phyloP scores from a whole-genome alignment of 1,284 basidiomycete species.

The Boletus holoroseus region DNA sequence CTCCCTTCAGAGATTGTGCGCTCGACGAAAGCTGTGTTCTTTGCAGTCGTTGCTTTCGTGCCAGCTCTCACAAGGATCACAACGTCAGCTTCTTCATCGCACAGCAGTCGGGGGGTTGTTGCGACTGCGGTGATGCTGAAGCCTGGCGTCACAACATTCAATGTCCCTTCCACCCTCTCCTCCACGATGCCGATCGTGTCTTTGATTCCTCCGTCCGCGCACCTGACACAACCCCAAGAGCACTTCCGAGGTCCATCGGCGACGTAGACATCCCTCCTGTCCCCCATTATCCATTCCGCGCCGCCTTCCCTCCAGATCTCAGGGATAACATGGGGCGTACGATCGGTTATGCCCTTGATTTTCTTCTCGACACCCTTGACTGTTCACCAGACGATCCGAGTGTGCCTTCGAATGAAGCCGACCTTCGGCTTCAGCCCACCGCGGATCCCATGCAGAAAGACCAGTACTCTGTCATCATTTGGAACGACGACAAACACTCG shows the following conservation, averaged over 20 bases:
- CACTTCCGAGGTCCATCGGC: conserved; percentile 30
- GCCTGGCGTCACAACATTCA: conserved; percentile 69
- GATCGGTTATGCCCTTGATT: conserved; percentile 76
- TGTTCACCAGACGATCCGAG: conserved; percentile 76
- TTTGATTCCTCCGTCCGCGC: conserved; percentile 13
- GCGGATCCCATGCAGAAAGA: conserved; percentile 73
- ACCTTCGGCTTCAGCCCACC: conserved; percentile 66
- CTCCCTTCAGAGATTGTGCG: conserved; percentile 69
- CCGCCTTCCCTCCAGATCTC: conserved; percentile 56
- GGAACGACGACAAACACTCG: conserved; percentile 98
- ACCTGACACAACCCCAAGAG: conserved; percentile 34
- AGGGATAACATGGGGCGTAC: conserved; percentile 69
- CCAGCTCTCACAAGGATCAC: conserved; percentile 77
- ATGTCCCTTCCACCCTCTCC: conserved; percentile 66
- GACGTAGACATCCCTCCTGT: conserved; percentile 53
- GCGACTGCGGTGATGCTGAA: conserved; percentile 88
- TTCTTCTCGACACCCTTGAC: conserved; percentile 80
- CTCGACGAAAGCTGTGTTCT: conserved; percentile 85
- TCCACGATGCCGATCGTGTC: conserved; percentile 8
- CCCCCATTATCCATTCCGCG: conserved; percentile 52
- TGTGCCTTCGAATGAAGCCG: conserved; percentile 63
- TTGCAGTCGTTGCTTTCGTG: conserved; percentile 83
- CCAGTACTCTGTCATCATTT: conserved; percentile 81
- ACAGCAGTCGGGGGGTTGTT: conserved; percentile 85
- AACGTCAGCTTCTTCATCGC: conserved; percentile 89